Percentiles rank a stretch among this genome's conserved stretches.
These are phyloP conservation scores for Leccinum variicolor DNA, from an alignment of 768 basidiomycete genomes.

Conservation along the genomic window DNA sequence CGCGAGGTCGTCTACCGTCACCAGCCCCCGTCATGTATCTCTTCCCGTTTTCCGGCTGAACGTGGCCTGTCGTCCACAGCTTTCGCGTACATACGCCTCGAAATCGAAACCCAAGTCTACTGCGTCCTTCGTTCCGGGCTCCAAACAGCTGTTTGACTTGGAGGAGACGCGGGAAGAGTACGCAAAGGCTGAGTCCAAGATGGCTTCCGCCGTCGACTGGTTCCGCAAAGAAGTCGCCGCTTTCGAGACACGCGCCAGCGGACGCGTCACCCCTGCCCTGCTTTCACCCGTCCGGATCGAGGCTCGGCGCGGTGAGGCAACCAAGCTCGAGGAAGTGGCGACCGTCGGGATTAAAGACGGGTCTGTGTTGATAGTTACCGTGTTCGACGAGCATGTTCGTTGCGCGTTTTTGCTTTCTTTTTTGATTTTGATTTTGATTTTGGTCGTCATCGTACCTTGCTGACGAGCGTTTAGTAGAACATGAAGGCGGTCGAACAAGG, in stretches of 20 bases:
- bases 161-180: constrained; percentile 57
- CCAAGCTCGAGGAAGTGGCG: constrained; percentile 65
- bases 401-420: neutral
- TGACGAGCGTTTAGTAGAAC: constrained; percentile 47
- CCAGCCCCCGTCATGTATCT: neutral
- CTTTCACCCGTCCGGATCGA: constrained; percentile 66
- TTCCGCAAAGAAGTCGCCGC: constrained; percentile 74
- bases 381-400: constrained; percentile 77
- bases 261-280: constrained; percentile 71
- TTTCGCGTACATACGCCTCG: constrained; percentile 26
- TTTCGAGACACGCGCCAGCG: constrained; percentile 67
- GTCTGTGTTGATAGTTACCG: constrained; percentile 64
- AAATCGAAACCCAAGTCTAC: constrained; percentile 45
- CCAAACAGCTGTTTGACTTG: constrained; percentile 56
- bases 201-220: constrained; percentile 66
- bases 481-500: constrained; percentile 74
- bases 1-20: neutral
- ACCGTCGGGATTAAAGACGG: constrained; percentile 83
- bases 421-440: constrained; percentile 9
- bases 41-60: neutral
- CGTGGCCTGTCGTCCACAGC: neutral
- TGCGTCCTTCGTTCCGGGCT: constrained; percentile 60
- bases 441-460: constrained; percentile 1
- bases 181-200: constrained; percentile 56
- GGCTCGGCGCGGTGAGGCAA: constrained; percentile 36